Evolutionary conservation across 192 early-diverging fungal species (phyloP), one percentile per base, ranked within the genome.

Genomic region (Anaeromyces robustus): DNA sequence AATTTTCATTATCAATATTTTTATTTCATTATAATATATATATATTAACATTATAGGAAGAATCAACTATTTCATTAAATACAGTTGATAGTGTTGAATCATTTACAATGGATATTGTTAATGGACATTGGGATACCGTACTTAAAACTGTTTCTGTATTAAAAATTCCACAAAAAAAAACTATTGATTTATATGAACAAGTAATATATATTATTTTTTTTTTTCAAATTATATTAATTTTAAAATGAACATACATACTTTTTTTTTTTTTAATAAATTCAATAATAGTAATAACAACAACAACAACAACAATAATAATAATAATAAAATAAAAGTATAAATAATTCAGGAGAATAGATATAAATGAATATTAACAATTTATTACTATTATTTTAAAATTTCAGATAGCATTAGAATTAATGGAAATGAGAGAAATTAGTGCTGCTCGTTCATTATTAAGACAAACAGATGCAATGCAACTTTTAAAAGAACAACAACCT

Each of bases 381-480:
- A n/a, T n/a, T n/a, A n/a, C n/a, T n/a, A n/a, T n/a, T n/a, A n/a
- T n/a, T n/a, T n/a, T n/a, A n/a, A n/a, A n/a, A n/a, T n/a, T n/a
- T n/a, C n/a, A 93, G 90, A 95, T 98, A 34, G 86, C 94, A 22
- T 85, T 96, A 37, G 97, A 99, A 81, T 86, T 97, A 16, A 88
- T 94, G 12, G 97, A 99, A 81, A 86, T 90, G 82, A 85, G 89
- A 13, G 96, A 99, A 82, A 84, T 94, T 7, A 91, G 89, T 13
- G 94, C 95, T 18, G 96, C 96, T 2, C 86, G 95, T 28, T 93
- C 92, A 2, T 84, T 97, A 68, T 84, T 99, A 81, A 86, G 94
- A 43, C 94, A 97, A 80, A 98, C 96, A 0, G 95, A 96, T 52
- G 93, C 96, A 4, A 96, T 96, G 93, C 92, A 97, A 80, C 77